These are phyloP conservation scores for Mycena olivaceomarginata DNA, from an alignment of 768 basidiomycete species.

Conservation along the genomic window DNA sequence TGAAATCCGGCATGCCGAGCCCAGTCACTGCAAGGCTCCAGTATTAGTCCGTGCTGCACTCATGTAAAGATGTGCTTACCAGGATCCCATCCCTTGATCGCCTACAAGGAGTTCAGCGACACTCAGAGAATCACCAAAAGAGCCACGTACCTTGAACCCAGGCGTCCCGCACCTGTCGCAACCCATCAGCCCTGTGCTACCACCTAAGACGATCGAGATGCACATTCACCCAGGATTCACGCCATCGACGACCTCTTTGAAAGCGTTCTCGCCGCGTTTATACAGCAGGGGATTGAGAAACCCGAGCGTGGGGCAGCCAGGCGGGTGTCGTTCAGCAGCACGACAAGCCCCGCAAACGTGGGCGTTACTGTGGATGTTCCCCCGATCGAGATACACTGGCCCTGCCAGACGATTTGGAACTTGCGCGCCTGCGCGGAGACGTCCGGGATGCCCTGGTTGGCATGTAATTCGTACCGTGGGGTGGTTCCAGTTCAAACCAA, in stretches of 20 bases:
- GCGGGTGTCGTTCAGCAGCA: constrained; percentile 80
- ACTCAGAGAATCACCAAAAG: not conserved
- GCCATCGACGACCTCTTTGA: constrained; percentile 78
- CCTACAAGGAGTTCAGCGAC: constrained; percentile 50
- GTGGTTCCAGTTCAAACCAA: no score
- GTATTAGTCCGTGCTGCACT: not conserved
- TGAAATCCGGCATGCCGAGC: constrained; percentile 18
- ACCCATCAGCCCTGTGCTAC: not conserved
- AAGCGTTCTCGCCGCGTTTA: constrained; percentile 55
- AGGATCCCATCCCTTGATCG: constrained; percentile 77
- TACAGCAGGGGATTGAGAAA: constrained; percentile 83
- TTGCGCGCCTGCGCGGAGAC: constrained; percentile 75
- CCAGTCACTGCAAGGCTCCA: constrained; percentile 15
- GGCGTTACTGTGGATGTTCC: constrained; percentile 84
- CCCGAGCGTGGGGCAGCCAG: constrained; percentile 70
- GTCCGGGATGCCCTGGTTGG: constrained; percentile 74
- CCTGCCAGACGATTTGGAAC: constrained; percentile 70
- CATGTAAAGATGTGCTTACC: constrained; percentile 51
- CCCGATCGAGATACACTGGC: constrained; percentile 60
- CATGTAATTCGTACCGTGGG: no score
- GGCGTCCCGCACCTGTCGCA: constrained; percentile 70
- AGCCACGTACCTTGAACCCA: constrained; percentile 76
- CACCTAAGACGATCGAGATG: not conserved
- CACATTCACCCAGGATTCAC: constrained; percentile 67
- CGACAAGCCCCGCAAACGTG: constrained; percentile 77